These are phyloP conservation scores for Dryas drummondii DNA, from an alignment of 306 rosid genomes.

Conservation along the genomic window DNA sequence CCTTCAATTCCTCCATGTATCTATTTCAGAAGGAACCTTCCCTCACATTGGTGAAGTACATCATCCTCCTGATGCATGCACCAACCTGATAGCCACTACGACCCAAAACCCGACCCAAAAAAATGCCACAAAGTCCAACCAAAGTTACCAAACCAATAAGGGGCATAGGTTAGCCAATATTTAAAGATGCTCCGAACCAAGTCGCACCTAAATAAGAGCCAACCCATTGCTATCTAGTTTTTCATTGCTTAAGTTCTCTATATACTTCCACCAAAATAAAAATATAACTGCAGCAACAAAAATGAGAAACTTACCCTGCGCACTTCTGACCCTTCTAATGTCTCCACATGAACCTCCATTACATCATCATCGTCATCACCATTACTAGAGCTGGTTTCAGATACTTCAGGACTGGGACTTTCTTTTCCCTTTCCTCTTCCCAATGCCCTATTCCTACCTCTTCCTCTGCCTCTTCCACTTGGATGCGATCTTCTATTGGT, in stretches of 20 bases:
- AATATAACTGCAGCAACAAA: conserved; percentile 6
- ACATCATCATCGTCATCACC: conserved; percentile 39
- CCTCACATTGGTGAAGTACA: no score
- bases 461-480: conserved; percentile 40
- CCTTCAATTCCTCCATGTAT: no score
- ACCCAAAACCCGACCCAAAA: no score
- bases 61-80: no score
- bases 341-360: conserved; percentile 29
- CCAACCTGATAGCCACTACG: no score
- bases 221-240: no score
- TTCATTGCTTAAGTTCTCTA: neutral
- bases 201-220: neutral
- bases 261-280: neutral
- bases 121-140: no score
- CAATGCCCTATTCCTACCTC: conserved; percentile 39
- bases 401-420: conserved; percentile 31
- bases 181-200: neutral
- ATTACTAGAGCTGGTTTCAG: conserved; percentile 46
- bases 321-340: conserved; percentile 34
- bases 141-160: no score
- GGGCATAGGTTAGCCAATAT: neutral
- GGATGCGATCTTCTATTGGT: conserved; percentile 31
- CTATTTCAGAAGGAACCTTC: no score
- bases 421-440: conserved; percentile 49
- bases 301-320: conserved; percentile 58